Evolutionary conservation across 2,329 filamentous ascomycete genomes (phyloP), one percentile per base, ranked within the genome.

Genomic region (Exophiala sideris): DNA sequence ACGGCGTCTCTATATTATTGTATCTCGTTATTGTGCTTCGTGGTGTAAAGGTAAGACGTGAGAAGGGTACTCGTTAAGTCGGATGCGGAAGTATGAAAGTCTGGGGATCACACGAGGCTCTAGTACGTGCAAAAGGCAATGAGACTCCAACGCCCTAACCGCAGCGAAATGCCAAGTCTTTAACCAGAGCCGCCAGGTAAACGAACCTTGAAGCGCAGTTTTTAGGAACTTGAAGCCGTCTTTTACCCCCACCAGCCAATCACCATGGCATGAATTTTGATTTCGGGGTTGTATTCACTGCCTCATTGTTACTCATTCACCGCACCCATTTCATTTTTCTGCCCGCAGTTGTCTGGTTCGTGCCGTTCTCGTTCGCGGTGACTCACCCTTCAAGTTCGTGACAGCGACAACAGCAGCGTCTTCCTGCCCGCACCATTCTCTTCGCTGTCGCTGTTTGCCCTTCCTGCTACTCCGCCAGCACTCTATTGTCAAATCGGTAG

Each of bases 81-180:
- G 52, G 47, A 40, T 50, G 52, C 52, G 56, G 51, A 52, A 54
- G 45, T 51, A 54, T 46, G 49, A 50, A 46, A 50, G 49, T 48
- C 54, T 49, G 50, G 56, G 56, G 48, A 29, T 51, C 56, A 54
- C 54, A 48, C 50, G 48, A 58, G 48, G 48, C 56, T 24, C 33
- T 24, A 32, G 18, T 47, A 29, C 16, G 35, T n/a, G 35, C 35
- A 38, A 38, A 38, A 16, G 35, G 11, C 11, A 38, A 5, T 24
- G 33, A 49, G 33, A 16, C 42, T 18, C 42, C 3, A 14, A 21
- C 20, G 21, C 9, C 29, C 21, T 10, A 5, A 29, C 24, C 7
- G 24, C 11, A 50, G 48, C 48, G 48, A 51, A 51, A 45, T 45
- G 48, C 48, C 48, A 51, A 51, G 48, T 14, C n/a, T 11, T 34